Percentiles rank a stretch among this genome's conserved stretches.
phyloP scores from a whole-genome alignment of 495 filamentous ascomycete genomes.

The Penicillium odoratum region DNA sequence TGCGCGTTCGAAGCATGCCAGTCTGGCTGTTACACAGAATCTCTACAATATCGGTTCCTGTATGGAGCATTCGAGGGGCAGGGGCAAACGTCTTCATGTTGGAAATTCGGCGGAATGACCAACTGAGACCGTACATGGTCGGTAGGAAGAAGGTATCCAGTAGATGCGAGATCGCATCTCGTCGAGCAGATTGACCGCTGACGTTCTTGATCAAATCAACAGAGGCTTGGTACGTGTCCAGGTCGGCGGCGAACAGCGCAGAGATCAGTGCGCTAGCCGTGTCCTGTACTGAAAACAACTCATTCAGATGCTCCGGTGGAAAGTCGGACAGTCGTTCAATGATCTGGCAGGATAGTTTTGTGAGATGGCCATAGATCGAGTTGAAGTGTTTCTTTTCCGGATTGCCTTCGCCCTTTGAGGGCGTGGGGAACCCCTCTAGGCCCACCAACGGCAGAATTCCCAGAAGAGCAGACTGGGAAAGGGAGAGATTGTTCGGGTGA shows the following conservation, averaged over 20 bases:
- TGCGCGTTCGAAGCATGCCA: constrained; percentile 72
- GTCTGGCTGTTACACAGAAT: constrained; percentile 78
- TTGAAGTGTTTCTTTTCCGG: constrained; percentile 71
- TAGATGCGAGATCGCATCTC: constrained; percentile 72
- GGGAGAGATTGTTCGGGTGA: constrained; percentile 57
- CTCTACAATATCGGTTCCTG: constrained; percentile 72
- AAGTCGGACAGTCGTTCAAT: constrained; percentile 78
- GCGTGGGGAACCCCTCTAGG: constrained; percentile 66
- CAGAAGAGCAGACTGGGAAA: constrained; percentile 70
- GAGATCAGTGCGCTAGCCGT: constrained; percentile 67
- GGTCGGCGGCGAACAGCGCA: constrained; percentile 67
- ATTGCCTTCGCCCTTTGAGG: constrained; percentile 46
- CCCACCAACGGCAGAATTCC: constrained; percentile 67
- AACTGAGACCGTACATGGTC: constrained; percentile 59
- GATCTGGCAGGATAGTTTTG: constrained; percentile 66
- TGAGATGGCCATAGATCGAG: constrained; percentile 64
- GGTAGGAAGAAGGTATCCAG: constrained; percentile 63
- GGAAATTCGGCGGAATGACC: constrained; percentile 57
- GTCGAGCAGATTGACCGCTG: constrained; percentile 66
- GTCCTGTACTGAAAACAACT: constrained; percentile 61
- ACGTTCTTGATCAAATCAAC: constrained; percentile 78
- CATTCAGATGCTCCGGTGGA: constrained; percentile 58
- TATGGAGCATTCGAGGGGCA: constrained; percentile 68
- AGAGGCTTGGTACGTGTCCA: constrained; percentile 68
- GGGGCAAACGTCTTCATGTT: constrained; percentile 63